These are phyloP conservation scores for Rhizopus delemar DNA, from an alignment of 371 early-diverging fungal species.

Conservation along the genomic window DNA sequence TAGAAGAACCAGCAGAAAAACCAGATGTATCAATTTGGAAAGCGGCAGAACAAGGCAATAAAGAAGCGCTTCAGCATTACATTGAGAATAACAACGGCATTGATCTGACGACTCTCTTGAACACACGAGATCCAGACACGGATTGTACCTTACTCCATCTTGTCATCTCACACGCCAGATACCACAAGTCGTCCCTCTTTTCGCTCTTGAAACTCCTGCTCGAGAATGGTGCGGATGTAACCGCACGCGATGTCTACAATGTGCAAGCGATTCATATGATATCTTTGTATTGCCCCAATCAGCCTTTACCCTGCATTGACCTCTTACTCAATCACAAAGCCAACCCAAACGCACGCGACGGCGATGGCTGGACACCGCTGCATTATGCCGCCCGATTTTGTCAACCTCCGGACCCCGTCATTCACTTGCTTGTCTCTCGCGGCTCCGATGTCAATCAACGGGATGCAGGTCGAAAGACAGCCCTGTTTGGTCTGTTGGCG, in stretches of 20 bases:
- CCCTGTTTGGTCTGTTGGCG: conserved; percentile 40
- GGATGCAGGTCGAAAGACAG: conserved; percentile 33
- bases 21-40: conserved; percentile 29
- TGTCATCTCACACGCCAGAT: conserved; percentile 29
- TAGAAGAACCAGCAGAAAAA: neutral
- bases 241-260: conserved; percentile 41
- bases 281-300: conserved; percentile 30
- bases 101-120: conserved; percentile 32
- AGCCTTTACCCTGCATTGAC: conserved; percentile 38
- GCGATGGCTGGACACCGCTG: conserved; percentile 76
- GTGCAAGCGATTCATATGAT: conserved; percentile 46
- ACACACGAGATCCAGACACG: conserved; percentile 52
- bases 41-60: conserved; percentile 29
- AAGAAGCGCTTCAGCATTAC: conserved; percentile 16
- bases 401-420: conserved; percentile 30
- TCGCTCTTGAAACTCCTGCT: conserved; percentile 39
- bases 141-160: conserved; percentile 51
- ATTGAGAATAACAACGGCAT: conserved; percentile 13
- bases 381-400: conserved; percentile 70
- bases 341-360: conserved; percentile 62
- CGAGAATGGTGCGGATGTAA: conserved; percentile 53
- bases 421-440: conserved; percentile 27
- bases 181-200: conserved; percentile 19
- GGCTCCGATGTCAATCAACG: conserved; percentile 56
- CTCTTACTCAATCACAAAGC: conserved; percentile 36